Evolutionary conservation across 1,284 basidiomycete genomes (phyloP).

Genomic region (Ceratobasidium sp.): DNA sequence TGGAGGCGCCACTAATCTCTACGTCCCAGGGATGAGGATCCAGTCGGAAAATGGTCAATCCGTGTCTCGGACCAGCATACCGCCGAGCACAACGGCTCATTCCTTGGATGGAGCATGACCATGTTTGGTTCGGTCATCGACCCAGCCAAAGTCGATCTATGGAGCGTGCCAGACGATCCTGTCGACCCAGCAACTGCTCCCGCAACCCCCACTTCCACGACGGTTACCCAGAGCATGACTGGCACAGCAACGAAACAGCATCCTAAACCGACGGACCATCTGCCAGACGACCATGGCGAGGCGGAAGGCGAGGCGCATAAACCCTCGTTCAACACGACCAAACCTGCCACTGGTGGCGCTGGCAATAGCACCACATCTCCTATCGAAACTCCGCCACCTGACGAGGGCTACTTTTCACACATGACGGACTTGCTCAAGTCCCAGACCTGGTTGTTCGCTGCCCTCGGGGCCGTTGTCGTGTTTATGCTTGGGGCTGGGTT

Average conservation of each 20-base stretch:
- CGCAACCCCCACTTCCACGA: constrained; percentile 45
- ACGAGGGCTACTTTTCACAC: constrained; percentile 87
- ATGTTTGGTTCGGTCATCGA: constrained; percentile 94
- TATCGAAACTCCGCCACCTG: constrained; percentile 56
- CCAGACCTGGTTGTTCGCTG: constrained; percentile 87
- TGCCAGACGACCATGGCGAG: constrained; percentile 84
- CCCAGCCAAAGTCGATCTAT: constrained; percentile 69
- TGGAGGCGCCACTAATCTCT: too few species aligned
- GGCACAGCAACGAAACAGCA: constrained; percentile 62
- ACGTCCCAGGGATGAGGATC: constrained; percentile 90
- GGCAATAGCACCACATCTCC: constrained; percentile 31
- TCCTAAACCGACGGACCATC: constrained; percentile 85
- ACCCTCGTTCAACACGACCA: constrained; percentile 61
- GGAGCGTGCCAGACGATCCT: constrained; percentile 46
- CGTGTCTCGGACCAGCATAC: constrained; percentile 79
- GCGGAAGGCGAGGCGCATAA: constrained; percentile 72
- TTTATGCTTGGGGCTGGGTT: constrained; percentile 72
- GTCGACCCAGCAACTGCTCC: constrained; percentile 52
- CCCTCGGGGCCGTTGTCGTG: constrained; percentile 69
- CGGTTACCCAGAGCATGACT: constrained; percentile 42
- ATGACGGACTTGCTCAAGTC: constrained; percentile 78
- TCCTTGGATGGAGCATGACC: constrained; percentile 91
- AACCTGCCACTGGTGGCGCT: constrained; percentile 48
- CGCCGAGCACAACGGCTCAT: constrained; percentile 71
- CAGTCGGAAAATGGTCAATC: constrained; percentile 92